Percentiles rank a stretch among this genome's conserved stretches.
phyloP scores from a whole-genome alignment of 495 filamentous ascomycete genomes.

The Stereocaulon alpinum region DNA sequence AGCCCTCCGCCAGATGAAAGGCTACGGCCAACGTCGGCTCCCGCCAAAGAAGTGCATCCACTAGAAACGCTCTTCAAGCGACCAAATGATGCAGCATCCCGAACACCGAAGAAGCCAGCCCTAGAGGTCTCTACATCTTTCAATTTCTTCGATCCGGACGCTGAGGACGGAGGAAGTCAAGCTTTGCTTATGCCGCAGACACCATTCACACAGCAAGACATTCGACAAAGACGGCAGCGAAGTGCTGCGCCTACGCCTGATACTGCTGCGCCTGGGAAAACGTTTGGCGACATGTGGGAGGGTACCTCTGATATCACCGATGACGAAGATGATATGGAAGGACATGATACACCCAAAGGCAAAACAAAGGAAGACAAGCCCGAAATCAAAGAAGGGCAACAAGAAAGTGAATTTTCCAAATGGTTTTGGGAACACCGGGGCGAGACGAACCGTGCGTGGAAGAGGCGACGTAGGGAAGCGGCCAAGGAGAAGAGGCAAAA shows the following conservation, averaged over 20 bases:
- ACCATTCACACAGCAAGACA: slow-evolving; percentile 67
- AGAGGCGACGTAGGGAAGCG: slow-evolving; percentile 66
- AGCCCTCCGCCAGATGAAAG: slow-evolving; percentile 10
- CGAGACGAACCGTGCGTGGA: slow-evolving; percentile 86
- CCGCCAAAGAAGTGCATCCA: slow-evolving; percentile 57
- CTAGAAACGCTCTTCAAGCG: slow-evolving; percentile 85
- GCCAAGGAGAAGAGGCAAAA: slow-evolving; percentile 80
- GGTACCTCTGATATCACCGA: slow-evolving; percentile 21
- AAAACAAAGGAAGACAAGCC: slow-evolving; percentile 13
- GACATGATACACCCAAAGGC: slow-evolving; percentile 23
- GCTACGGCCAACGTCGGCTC: slow-evolving; percentile 12
- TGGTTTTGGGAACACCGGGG: slow-evolving; percentile 91
- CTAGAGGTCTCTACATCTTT: slow-evolving; percentile 44
- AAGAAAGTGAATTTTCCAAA: slow-evolving; percentile 65
- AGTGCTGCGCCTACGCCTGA: slow-evolving; percentile 93
- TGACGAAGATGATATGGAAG: slow-evolving; percentile 33
- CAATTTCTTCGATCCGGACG: slow-evolving; percentile 51
- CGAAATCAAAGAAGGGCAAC: slow-evolving; percentile 27
- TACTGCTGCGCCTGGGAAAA: slow-evolving; percentile 54
- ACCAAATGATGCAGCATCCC: slow-evolving; percentile 29
- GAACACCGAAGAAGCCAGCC: slow-evolving; percentile 28
- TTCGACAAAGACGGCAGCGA: slow-evolving; percentile 58
- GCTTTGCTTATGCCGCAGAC: slow-evolving; percentile 51
- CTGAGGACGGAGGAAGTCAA: slow-evolving; percentile 26
- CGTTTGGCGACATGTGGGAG: slow-evolving; percentile 18